These are phyloP conservation scores for Chlamydomonas urium DNA, from an alignment of 139 green algal genomes.

Conservation along the genomic window DNA sequence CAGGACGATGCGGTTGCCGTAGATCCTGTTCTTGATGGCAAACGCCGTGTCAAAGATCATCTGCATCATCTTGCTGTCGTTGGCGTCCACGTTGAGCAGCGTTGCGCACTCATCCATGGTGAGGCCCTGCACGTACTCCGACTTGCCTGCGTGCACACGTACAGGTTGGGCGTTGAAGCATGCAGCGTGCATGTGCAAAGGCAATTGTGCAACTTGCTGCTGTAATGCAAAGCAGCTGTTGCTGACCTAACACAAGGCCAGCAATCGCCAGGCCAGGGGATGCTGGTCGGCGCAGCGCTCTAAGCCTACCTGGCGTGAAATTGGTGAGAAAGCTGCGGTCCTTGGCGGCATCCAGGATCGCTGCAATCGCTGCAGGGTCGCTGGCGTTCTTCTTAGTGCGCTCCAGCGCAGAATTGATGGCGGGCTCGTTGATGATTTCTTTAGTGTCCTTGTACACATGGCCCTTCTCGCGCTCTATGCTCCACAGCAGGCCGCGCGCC, in stretches of 20 bases:
- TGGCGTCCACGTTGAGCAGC: conserved; percentile 61
- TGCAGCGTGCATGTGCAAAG: too few species aligned
- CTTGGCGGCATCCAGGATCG: conserved; percentile 52
- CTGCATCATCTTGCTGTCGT: conserved; percentile 42
- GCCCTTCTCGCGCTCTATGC: conserved; percentile 43
- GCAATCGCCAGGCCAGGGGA: too few species aligned
- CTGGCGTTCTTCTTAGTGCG: conserved; percentile 39
- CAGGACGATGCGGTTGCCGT: conserved; percentile 62
- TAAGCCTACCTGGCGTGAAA: conserved; percentile 34
- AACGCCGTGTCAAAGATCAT: conserved; percentile 62
- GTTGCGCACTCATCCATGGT: conserved; percentile 60
- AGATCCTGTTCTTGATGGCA: conserved; percentile 65
- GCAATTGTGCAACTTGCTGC: too few species aligned
- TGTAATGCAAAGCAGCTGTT: too few species aligned
- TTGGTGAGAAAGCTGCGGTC: conserved; percentile 55
- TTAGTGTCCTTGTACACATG: conserved; percentile 32
- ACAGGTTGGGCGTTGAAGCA: too few species aligned
- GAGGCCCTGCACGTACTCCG: conserved; percentile 51
- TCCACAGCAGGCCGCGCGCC: conserved; percentile 35
- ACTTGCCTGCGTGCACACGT: conserved; percentile 10
- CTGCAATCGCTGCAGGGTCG: conserved; percentile 32
- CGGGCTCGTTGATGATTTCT: conserved; percentile 48
- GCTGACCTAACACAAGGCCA: too few species aligned
- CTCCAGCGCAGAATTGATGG: conserved; percentile 44
- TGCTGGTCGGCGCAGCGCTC: too few species aligned